These are phyloP conservation scores for Epichloe baconii DNA, from an alignment of 2,329 filamentous ascomycete species.

Conservation along the genomic window DNA sequence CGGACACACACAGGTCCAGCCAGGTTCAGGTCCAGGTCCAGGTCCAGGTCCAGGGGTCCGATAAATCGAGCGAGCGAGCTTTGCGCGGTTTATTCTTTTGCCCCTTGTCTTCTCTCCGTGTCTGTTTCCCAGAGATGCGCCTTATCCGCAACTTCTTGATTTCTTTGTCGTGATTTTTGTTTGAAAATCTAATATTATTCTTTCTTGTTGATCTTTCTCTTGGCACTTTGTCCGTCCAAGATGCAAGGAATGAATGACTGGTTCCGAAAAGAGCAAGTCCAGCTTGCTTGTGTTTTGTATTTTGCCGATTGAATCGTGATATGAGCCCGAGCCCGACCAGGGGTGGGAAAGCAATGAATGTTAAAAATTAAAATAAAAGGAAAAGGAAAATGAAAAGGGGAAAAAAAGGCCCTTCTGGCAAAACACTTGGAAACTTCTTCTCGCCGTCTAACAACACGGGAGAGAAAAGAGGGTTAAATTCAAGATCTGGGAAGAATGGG, in stretches of 20 bases:
- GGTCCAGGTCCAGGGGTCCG: constrained; percentile 10
- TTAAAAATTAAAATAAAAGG: constrained; percentile 17
- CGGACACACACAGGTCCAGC: neutral
- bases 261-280: constrained; percentile 38
- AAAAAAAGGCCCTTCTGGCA: constrained; percentile 25
- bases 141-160: neutral
- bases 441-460: constrained; percentile 26
- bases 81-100: neutral
- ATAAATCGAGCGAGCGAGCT: constrained; percentile 1
- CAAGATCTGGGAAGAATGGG: constrained; percentile 27
- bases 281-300: constrained; percentile 33
- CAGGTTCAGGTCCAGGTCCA: constrained; percentile 1
- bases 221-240: neutral
- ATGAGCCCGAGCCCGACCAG: constrained; percentile 19
- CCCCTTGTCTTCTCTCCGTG: neutral
- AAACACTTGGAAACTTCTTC: constrained; percentile 16
- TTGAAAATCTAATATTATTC: neutral
- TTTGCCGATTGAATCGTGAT: neutral
- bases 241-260: constrained; percentile 20
- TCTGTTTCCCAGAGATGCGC: neutral
- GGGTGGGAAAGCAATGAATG: constrained; percentile 21
- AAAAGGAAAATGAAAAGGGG: constrained; percentile 23
- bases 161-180: neutral
- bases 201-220: neutral
- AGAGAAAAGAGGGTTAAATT: constrained; percentile 26